Evolutionary conservation across 2,329 filamentous ascomycete species (phyloP), one percentile per base, ranked within the genome.

Genomic region (Aspergillus alliaceus): DNA sequence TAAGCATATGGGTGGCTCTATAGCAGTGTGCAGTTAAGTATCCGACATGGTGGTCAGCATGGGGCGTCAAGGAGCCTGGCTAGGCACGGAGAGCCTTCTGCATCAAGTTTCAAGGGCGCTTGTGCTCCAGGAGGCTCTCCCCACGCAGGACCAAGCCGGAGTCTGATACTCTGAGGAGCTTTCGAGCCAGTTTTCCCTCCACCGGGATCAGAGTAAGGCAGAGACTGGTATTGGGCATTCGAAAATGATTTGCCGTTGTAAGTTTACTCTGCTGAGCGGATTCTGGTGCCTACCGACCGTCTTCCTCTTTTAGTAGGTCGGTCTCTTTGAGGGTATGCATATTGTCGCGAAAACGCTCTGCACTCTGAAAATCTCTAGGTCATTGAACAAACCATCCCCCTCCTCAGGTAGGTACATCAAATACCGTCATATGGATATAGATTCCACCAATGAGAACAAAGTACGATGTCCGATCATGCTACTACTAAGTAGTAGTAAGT

Each of bases 21-120:
- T 20, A 22, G 20, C 27, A 48, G 44, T 8, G 27, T 32, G 44
- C 32, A 44, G 24, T n/a, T 48, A 48, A 14, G 44, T 48, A 48
- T 48, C 44, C 44, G 44, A 48, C 44, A 48, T 48, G 44, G 44
- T 48, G 44, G 44, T 48, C 44, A 48, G 44, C 44, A 34, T 48
- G 27, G 29, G 44, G 27, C 44, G 27, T 48, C 11, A 31, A 11
- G 15, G 44, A 34, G 29, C 44, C 44, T 48, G 44, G 44, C 44
- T 27, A 48, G 44, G 44, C 27, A 48, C 40, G 32, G n/a, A 34
- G 11, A 32, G 18, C 27, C n/a, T 34, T 48, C 6, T 32, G 29
- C 27, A 48, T 32, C 2, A 9, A n/a, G 8, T 18, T 2, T 31
- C 9, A 12, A 22, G 44, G 32, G 44, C 44, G 32, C 44, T 15